Evolutionary conservation across 345 rosid species (phyloP).

Genomic region (Salix suchowensis): DNA sequence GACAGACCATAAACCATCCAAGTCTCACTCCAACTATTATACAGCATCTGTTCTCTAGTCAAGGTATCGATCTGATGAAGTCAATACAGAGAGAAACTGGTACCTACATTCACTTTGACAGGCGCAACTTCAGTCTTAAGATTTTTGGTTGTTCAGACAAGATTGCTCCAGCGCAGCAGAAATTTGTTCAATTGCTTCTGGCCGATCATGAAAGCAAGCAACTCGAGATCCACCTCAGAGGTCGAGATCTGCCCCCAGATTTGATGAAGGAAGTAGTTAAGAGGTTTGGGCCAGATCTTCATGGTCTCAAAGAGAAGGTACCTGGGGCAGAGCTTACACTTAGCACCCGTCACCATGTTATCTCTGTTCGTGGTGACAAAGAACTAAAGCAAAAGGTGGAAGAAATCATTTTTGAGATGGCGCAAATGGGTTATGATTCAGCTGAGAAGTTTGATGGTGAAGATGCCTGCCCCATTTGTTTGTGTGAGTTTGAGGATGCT

Average conservation of each 20-base stretch:
- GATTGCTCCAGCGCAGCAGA: slow-evolving; percentile 45
- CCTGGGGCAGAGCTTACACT: slow-evolving; percentile 58
- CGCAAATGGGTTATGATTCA: slow-evolving; percentile 42
- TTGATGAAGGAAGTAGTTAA: slow-evolving; percentile 55
- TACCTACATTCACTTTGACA: slow-evolving; percentile 57
- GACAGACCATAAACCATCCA: slow-evolving; percentile 47
- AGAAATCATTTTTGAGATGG: slow-evolving; percentile 8
- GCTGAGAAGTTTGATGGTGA: slow-evolving; percentile 15
- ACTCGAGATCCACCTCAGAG: slow-evolving; percentile 61
- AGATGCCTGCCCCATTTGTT: slow-evolving; percentile 66
- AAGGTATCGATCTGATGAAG: slow-evolving; percentile 50
- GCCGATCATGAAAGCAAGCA: slow-evolving; percentile 50
- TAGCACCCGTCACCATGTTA: slow-evolving; percentile 49
- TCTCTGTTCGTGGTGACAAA: slow-evolving; percentile 56
- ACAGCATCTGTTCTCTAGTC: slow-evolving; percentile 56
- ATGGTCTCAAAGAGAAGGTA: slow-evolving; percentile 56
- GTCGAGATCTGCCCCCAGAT: slow-evolving; percentile 54
- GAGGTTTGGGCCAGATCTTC: slow-evolving; percentile 72
- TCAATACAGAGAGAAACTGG: slow-evolving; percentile 53
- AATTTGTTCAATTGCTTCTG: slow-evolving; percentile 49
- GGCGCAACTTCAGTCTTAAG: slow-evolving; percentile 39
- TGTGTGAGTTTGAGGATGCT: slow-evolving; percentile 73
- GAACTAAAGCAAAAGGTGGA: slow-evolving; percentile 61
- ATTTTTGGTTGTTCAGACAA: slow-evolving; percentile 56
- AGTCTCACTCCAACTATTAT: slow-evolving; percentile 49